Base-by-base conservation (phyloP, 108 stramenopile genomes). In the Nitzschia sp. region DNA sequence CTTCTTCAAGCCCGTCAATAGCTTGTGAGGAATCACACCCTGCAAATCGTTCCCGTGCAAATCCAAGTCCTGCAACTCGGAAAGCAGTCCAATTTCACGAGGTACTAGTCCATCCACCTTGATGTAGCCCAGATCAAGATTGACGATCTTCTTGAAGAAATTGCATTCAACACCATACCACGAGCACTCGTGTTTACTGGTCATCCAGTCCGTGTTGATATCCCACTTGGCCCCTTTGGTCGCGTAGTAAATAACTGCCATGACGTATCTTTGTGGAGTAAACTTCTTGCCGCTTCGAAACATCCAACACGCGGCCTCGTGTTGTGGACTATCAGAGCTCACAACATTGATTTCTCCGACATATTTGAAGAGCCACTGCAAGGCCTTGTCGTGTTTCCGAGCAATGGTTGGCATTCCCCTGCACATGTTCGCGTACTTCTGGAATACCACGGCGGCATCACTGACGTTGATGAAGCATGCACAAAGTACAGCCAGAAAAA, bases 251-350 rank as follows among this genome's bases (percentile, higher is more conserved):
- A 82, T 53, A 11, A 74, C 72, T 5, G 79, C 80, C 68, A 87
- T 36, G 3, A 77, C 77, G 59, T 77, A 87, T 18, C 86, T 68
- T 51, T 87, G 81, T n/a, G 65, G 48, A 1, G 48, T 45, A 24
- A 53, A 45, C 30, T 56, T 59, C 29, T 59, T 63, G 32, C 23
- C 45, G 2, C 53, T 32, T 64, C 67, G 68, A 30, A 87, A 59
- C 66, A 87, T 79, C 86, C 86, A 87, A 57, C 86, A 87, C 4
- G 80, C 80, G 17, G 86, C 80, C 27, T 79, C 59, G 49, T 84
- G 77, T 42, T 84, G 86, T 27, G 80, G 78, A 28, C 68, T 46
- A 13, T 45, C 64, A 4, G 30, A 15, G 18, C 54, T 54, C 17
- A 32, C 46, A 55, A 76, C 46, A 18, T 59, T 45, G 23, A 38